These are phyloP conservation scores for Ophiocordyceps camponoti-floridani DNA, from an alignment of 2,329 filamentous ascomycete genomes.

Conservation along the genomic window DNA sequence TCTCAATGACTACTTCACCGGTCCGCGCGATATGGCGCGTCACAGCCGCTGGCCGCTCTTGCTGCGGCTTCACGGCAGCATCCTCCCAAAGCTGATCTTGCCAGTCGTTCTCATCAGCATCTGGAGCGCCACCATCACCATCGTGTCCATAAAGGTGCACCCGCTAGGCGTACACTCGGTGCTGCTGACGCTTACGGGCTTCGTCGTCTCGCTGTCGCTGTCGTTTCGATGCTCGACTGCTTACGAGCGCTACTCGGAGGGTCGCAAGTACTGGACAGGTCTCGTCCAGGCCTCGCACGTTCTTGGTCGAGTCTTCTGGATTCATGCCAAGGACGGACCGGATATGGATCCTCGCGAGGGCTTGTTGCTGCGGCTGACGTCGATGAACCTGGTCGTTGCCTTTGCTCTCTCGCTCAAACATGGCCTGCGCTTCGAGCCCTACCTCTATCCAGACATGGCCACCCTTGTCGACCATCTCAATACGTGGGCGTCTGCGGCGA, in stretches of 20 bases:
- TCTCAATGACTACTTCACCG: conserved; percentile 44
- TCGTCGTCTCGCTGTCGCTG: conserved; percentile 62
- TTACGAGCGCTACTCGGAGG: conserved; percentile 55
- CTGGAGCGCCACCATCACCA: conserved; percentile 51
- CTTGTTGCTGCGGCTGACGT: conserved; percentile 52
- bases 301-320: conserved; percentile 66
- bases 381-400: conserved; percentile 61
- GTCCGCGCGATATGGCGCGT: conserved; percentile 50
- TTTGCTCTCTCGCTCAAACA: conserved; percentile 69
- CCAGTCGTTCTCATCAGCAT: conserved; percentile 42
- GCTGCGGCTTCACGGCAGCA: conserved; percentile 57
- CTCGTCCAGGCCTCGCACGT: conserved; percentile 44
- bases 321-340: conserved; percentile 46
- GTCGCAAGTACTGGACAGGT: conserved; percentile 43
- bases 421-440: conserved; percentile 68
- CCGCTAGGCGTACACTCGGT: conserved; percentile 16
- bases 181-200: conserved; percentile 61
- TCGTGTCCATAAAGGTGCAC: conserved; percentile 28
- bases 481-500: conserved; percentile 48
- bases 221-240: conserved; percentile 63
- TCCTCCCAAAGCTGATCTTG: conserved; percentile 56
- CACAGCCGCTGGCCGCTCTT: conserved; percentile 66
- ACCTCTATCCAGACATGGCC: conserved; percentile 57
- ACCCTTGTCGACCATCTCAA: conserved; percentile 54
- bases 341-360: conserved; percentile 38